Evolutionary conservation across 148 eudicot genomes (phyloP).

Genomic region (Simmondsia chinensis): DNA sequence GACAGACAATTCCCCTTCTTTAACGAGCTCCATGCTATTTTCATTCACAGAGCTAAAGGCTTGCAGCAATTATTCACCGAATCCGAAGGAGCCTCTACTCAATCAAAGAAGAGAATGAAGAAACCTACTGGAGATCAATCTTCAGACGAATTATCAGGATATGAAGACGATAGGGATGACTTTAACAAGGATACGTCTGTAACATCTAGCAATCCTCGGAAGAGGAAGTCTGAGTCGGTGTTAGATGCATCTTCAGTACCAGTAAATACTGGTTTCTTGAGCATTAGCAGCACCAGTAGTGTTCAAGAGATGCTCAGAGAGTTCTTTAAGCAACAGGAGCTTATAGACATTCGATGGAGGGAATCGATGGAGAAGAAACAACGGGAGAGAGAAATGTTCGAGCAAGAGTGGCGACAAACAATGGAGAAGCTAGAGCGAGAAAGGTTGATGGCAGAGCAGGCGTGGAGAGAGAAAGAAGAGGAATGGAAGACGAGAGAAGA

Average conservation of each 20-base stretch:
- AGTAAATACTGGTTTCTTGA: background rate
- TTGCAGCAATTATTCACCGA: constrained; percentile 13
- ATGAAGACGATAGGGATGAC: constrained; percentile 16
- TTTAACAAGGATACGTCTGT: constrained; percentile 4
- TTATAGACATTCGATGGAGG: constrained; percentile 40
- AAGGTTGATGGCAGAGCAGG: constrained; percentile 30
- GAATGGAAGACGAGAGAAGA: constrained; percentile 38
- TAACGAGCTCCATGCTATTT: constrained; percentile 34
- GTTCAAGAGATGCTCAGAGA: constrained; percentile 28
- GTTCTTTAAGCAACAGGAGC: constrained; percentile 38
- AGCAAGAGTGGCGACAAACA: constrained; percentile 38
- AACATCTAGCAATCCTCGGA: constrained; percentile 7
- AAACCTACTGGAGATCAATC: constrained; percentile 14
- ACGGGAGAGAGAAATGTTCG: constrained; percentile 31
- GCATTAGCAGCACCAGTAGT: constrained; percentile 4
- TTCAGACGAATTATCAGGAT: constrained; percentile 24
- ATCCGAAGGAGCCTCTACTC: constrained; percentile 8
- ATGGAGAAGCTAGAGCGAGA: constrained; percentile 50
- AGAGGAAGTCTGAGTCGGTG: constrained; percentile 12
- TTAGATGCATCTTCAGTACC: constrained; percentile 5
- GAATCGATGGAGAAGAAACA: constrained; percentile 34
- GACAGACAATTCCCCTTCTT: constrained; percentile 33
- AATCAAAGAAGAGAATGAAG: constrained; percentile 21
- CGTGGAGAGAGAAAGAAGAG: constrained; percentile 44
- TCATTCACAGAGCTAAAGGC: constrained; percentile 19